phyloP scores from a whole-genome alignment of 352 stramenopile species.

The Albugo laibachii region DNA sequence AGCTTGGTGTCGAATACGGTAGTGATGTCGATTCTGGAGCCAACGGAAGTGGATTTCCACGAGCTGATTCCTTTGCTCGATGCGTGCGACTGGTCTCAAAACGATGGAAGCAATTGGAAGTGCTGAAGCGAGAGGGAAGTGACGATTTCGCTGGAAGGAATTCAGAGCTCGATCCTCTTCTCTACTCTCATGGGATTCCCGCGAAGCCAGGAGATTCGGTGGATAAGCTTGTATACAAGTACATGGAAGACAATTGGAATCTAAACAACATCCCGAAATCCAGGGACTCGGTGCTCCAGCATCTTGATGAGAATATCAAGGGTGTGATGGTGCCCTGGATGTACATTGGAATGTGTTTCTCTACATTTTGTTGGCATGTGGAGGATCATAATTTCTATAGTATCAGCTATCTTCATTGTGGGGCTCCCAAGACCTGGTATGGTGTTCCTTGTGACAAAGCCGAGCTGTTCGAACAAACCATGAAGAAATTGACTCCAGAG shows the following conservation, averaged over 20 bases:
- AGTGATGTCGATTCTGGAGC: conserved; percentile 81
- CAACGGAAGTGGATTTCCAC: conserved; percentile 76
- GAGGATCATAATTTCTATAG: conserved; percentile 99
- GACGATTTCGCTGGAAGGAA: conserved; percentile 4
- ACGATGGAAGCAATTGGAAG: conserved; percentile 25
- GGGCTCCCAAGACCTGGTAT: conserved; percentile 96
- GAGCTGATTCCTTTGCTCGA: conserved; percentile 30
- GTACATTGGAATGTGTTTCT: conserved; percentile 98
- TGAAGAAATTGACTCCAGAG: conserved; percentile 85
- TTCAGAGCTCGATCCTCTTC: conserved; percentile 24
- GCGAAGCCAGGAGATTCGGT: conserved; percentile 11
- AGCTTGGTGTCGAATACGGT: conserved; percentile 81
- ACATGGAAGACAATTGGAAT: conserved; percentile 88
- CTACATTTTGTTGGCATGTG: conserved; percentile 98
- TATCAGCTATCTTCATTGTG: conserved; percentile 97
- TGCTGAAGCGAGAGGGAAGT: conserved; percentile 10
- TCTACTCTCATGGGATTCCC: conserved; percentile 25
- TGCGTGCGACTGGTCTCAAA: conserved; percentile 25
- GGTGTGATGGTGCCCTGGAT: conserved; percentile 99
- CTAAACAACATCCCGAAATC: conserved; percentile 96
- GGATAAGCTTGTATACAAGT: conserved; percentile 41
- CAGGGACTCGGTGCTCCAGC: conserved; percentile 83
- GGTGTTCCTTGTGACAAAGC: conserved; percentile 85
- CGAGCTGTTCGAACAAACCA: conserved; percentile 79
- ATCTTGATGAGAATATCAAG: conserved; percentile 94